Conservation (phyloP, 768 basidiomycete genomes). For the Lentinula guzmanii region DNA sequence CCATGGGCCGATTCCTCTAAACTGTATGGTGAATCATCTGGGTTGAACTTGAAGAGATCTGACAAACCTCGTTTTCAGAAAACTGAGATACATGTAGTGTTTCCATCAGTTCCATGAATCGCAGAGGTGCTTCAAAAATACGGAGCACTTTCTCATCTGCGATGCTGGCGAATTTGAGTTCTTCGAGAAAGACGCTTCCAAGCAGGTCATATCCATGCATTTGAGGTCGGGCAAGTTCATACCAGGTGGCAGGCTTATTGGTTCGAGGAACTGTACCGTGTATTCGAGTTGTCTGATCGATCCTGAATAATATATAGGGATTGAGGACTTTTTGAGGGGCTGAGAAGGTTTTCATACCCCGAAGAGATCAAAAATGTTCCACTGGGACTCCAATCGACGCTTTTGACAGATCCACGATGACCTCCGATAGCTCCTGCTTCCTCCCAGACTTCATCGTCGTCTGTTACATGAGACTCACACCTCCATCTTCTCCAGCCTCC, state of each 20-base stretch:
- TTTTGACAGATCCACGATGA: constrained; percentile 74
- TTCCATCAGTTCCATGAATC: constrained; percentile 65
- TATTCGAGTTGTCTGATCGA: constrained; percentile 90
- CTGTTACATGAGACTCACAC: constrained; percentile 18
- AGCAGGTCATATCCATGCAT: constrained; percentile 95
- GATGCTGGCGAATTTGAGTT: constrained; percentile 79
- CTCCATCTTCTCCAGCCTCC: constrained; percentile 92
- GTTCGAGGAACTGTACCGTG: constrained; percentile 53
- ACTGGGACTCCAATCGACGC: constrained; percentile 80
- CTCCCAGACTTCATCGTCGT: constrained; percentile 50
- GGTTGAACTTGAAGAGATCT: neutral
- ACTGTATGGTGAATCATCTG: neutral
- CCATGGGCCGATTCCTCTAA: constrained; percentile 59
- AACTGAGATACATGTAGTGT: constrained; percentile 43
- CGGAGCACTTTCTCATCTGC: constrained; percentile 96
- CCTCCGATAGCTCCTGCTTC: constrained; percentile 81
- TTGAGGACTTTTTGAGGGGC: neutral
- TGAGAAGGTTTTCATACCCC: constrained; percentile 44
- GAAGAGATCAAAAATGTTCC: constrained; percentile 85
- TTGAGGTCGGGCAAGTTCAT: constrained; percentile 89
- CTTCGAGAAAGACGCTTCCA: constrained; percentile 67
- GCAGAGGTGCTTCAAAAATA: constrained; percentile 85
- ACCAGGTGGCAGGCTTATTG: constrained; percentile 44
- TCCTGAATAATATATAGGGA: constrained; percentile 31
- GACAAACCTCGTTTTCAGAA: constrained; percentile 42